A percentile compares a stretch with the other conserved stretches of the same genome.
phyloP scores from a whole-genome alignment of 768 basidiomycete genomes.

The Boletellus ananas region DNA sequence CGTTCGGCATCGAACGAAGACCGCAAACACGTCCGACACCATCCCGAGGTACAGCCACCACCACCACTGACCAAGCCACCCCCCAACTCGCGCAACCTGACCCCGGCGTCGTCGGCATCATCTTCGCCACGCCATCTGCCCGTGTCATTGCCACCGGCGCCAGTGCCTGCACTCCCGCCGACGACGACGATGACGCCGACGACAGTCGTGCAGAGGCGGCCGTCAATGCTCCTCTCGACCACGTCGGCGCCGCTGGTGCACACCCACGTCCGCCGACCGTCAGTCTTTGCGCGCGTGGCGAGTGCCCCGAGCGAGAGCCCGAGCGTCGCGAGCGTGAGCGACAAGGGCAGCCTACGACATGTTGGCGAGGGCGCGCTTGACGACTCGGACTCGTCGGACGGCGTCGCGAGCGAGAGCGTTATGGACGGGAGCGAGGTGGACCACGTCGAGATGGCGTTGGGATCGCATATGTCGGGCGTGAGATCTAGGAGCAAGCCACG shows the following conservation, averaged over 20 bases:
- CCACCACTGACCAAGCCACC: slow-evolving; percentile 25
- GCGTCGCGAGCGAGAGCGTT: slow-evolving; percentile 17
- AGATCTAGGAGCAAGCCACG: slow-evolving; percentile 30
- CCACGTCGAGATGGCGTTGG: slow-evolving; percentile 29
- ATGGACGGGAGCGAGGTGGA: slow-evolving; percentile 31
- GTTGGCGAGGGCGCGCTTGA: slow-evolving; percentile 76
- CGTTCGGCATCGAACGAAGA: slow-evolving; percentile 20
- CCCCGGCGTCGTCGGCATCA: slow-evolving; percentile 55
- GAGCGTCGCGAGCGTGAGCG: slow-evolving; percentile 35
- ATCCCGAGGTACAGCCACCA: slow-evolving; percentile 14
- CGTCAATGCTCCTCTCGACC: slow-evolving; percentile 36
- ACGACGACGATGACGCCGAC: slow-evolving; percentile 42
- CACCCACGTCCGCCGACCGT: slow-evolving; percentile 32
- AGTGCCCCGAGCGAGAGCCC: slow-evolving; percentile 31
- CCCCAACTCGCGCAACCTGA: slow-evolving; percentile 44
- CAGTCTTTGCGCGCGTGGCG: slow-evolving; percentile 39
- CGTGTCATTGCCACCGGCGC: slow-evolving; percentile 31
- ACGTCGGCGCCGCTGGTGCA: slow-evolving; percentile 27
- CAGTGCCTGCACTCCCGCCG: slow-evolving; percentile 24
- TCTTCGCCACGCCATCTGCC: slow-evolving; percentile 52
- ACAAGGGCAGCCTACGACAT: slow-evolving; percentile 48
- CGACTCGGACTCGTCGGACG: slow-evolving; percentile 66
- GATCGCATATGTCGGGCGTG: slow-evolving; percentile 19
- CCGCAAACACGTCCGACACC: slow-evolving; percentile 21
- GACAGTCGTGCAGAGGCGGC: slow-evolving; percentile 41